Evolutionary conservation across 768 basidiomycete species (phyloP), one percentile per base, ranked within the genome.

Genomic region (Lactarius akahatsu): DNA sequence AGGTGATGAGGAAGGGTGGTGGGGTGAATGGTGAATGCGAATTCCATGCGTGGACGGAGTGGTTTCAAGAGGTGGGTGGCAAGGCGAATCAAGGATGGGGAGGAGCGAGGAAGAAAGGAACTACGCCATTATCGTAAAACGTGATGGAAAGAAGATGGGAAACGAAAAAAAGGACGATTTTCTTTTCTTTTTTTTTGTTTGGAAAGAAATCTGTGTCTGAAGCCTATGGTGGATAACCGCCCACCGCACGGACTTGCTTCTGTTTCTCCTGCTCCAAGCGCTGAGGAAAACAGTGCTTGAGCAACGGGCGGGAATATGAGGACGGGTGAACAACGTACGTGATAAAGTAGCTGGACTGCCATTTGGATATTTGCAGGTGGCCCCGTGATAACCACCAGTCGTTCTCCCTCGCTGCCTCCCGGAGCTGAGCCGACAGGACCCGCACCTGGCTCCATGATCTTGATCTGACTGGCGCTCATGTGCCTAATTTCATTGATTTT

Each of bases 401-500:
- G 80, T 77, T 98, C 96, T 55, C 91, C 91, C 72, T 95, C 92
- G 38, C 86, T 85, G 40, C 89, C 90, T 2, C 88, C 83, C 30
- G 91, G 86, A 23, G 85, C 87, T 18, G 89, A 77, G 20, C 86
- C 86, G 4, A 85, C 83, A 32, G 85, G 86, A 8, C 82, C 82
- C 13, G 92, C 92, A 59, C 94, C 95, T 40, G 96, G 95, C 72
- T 99, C 97, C 90, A 96, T 97, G 62, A 99, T 98, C 78, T 97
- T 94, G 77, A 99, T 98, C 73, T 95, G 90, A 76, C 95, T 96
- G 32, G 90, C 90, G 69, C 93, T 96, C 86, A 94, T 91, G 70
- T 94, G 88, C 71, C 97, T 85, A 69, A 99, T 97, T 79, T 99
- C 97, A 73, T 98, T 98, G 81, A 99, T 99, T 79, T 98, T 99